Percentiles rank a stretch among this genome's conserved stretches.
These are phyloP conservation scores for Hypoxylon rubiginosum DNA, from an alignment of 2,329 filamentous ascomycete species.

Conservation along the genomic window DNA sequence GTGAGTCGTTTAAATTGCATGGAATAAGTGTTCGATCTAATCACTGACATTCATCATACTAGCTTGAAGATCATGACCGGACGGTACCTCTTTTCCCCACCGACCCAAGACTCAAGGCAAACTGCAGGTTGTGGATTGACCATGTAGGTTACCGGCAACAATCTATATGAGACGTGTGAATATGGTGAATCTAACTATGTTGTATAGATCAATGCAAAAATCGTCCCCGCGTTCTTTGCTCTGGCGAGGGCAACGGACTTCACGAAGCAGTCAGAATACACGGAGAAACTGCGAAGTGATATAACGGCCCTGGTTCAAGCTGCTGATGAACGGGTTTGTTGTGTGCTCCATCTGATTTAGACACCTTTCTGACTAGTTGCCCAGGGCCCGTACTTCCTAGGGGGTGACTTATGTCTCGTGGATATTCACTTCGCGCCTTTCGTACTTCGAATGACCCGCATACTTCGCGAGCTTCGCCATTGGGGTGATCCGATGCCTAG, in stretches of 20 bases:
- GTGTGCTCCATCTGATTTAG: neutral
- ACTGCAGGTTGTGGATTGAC: constrained; percentile 83
- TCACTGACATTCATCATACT: constrained; percentile 18
- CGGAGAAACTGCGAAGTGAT: constrained; percentile 73
- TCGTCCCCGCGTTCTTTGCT: constrained; percentile 82
- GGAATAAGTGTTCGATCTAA: neutral
- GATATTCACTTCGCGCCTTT: constrained; percentile 84
- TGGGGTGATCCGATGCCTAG: constrained; percentile 75
- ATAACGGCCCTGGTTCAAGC: constrained; percentile 68
- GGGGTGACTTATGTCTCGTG: constrained; percentile 69
- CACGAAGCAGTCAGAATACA: constrained; percentile 69
- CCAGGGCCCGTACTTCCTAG: constrained; percentile 77
- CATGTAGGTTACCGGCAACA: constrained; percentile 68
- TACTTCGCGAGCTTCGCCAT: constrained; percentile 73
- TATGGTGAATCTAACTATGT: constrained; percentile 11
- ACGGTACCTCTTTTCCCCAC: constrained; percentile 74
- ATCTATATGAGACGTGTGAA: neutral
- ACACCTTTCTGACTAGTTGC: constrained; percentile 20
- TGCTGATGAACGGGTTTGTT: constrained; percentile 58
- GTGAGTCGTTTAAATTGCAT: constrained; percentile 59
- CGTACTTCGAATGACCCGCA: constrained; percentile 75
- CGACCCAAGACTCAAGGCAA: constrained; percentile 75
- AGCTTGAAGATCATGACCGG: constrained; percentile 80
- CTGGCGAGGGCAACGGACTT: constrained; percentile 76
- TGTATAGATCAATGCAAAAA: constrained; percentile 77